Evolutionary conservation across 208 protist genomes (phyloP).

Genomic region (Acanthamoeba triangularis): DNA sequence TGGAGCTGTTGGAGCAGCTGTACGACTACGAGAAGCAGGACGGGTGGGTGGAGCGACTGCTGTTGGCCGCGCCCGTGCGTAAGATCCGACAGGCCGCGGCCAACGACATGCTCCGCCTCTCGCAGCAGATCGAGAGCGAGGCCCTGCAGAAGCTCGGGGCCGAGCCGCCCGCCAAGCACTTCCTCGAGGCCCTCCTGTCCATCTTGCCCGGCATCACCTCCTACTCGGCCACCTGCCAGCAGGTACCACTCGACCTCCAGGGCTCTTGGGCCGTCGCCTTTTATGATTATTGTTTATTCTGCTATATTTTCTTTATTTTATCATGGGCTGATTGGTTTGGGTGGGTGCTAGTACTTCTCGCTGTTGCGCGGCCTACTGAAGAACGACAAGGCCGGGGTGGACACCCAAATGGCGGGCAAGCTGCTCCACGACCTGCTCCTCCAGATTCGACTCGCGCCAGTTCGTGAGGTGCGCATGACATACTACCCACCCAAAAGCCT

Average conservation of each 20-base stretch:
- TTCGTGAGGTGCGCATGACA: conserved; percentile 41
- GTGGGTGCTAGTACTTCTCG: conserved; percentile 1
- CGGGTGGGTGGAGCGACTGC: conserved; percentile 43
- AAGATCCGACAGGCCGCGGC: conserved; percentile 56
- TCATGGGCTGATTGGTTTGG: not conserved
- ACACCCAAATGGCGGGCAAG: conserved; percentile 8
- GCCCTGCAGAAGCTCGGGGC: conserved; percentile 8
- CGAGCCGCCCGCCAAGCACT: conserved; percentile 66
- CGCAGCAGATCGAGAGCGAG: not conserved
- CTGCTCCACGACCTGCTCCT: conserved; percentile 69
- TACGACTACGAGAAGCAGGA: conserved; percentile 68
- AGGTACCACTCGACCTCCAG: no score
- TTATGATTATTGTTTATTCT: no score
- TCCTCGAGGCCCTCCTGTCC: conserved; percentile 59
- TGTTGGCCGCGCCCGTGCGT: conserved; percentile 7
- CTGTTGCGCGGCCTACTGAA: conserved; percentile 38
- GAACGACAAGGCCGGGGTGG: conserved; percentile 13
- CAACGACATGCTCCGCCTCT: conserved; percentile 29
- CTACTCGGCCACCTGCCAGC: conserved; percentile 32
- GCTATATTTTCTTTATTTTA: no score
- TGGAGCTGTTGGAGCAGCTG: conserved; percentile 30
- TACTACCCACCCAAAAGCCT: not conserved
- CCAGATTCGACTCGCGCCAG: conserved; percentile 39
- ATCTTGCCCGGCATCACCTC: conserved; percentile 38
- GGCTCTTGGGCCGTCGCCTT: no score